Evolutionary conservation across 495 filamentous ascomycete genomes (phyloP).

Genomic region (Aspergillus nidulans): DNA sequence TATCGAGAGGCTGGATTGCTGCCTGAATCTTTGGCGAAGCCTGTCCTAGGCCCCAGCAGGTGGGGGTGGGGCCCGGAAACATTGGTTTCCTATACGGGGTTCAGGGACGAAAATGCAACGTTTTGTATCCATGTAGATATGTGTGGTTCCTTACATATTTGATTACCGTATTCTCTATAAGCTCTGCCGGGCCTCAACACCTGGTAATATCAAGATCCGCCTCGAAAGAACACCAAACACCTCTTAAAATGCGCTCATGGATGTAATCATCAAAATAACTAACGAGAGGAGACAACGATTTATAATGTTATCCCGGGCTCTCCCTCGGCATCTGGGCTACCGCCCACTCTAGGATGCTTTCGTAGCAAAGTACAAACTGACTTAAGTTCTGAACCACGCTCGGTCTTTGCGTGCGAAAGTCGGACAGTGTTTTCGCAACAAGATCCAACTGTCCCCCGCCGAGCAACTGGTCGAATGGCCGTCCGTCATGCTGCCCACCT

Average conservation of each 20-base stretch:
- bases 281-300: neutral
- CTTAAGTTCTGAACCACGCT: slow-evolving; percentile 97
- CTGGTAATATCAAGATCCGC: neutral
- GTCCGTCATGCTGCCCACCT: neutral
- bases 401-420: slow-evolving; percentile 80
- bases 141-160: no score
- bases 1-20: no score
- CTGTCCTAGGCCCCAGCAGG: no score
- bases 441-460: slow-evolving; percentile 63
- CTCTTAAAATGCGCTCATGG: slow-evolving; percentile 15
- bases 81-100: no score
- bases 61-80: no score
- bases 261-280: slow-evolving; percentile 5
- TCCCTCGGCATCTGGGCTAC: slow-evolving; percentile 37
- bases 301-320: neutral
- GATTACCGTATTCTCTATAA: neutral
- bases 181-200: neutral
- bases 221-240: slow-evolving; percentile 11
- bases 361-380: slow-evolving; percentile 95
- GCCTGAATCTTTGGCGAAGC: no score
- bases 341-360: slow-evolving; percentile 90
- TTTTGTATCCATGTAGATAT: no score
- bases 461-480: slow-evolving; percentile 48
- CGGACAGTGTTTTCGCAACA: slow-evolving; percentile 78
- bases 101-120: no score